These are phyloP conservation scores for Eragrostis curvula DNA, from an alignment of 176 grass and related monocot species.

Conservation along the genomic window DNA sequence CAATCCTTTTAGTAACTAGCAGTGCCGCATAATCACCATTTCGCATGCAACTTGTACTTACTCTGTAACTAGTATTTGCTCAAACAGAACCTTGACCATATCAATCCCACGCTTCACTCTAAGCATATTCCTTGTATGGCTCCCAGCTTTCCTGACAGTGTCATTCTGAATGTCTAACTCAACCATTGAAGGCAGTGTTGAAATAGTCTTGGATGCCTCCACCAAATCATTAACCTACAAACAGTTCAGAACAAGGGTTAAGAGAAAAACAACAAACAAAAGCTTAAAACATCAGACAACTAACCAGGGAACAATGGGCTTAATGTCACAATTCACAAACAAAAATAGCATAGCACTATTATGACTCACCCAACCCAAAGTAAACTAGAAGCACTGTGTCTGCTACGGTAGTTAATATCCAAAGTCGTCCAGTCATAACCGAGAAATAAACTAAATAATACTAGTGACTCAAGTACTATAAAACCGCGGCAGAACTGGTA, in stretches of 20 bases:
- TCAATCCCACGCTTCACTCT: conserved; percentile 84
- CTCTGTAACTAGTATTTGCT: conserved; percentile 73
- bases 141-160: conserved; percentile 58
- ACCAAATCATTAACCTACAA: conserved; percentile 77
- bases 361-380: neutral
- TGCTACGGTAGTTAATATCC: neutral
- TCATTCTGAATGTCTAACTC: conserved; percentile 77
- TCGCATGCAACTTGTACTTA: conserved; percentile 45
- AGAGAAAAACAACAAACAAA: neutral
- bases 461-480: neutral
- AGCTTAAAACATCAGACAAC: neutral
- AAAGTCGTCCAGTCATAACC: neutral
- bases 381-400: neutral
- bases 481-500: neutral
- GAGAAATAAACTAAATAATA: neutral
- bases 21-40: neutral
- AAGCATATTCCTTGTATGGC: conserved; percentile 86
- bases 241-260: neutral
- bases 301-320: neutral
- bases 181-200: conserved; percentile 70
- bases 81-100: conserved; percentile 96
- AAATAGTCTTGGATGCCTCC: conserved; percentile 79
- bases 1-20: neutral
- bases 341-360: conserved; percentile 1
- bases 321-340: no score